These are phyloP conservation scores for Suhomyces emberorum DNA, from an alignment of 805 yeast genomes.

Conservation along the genomic window DNA sequence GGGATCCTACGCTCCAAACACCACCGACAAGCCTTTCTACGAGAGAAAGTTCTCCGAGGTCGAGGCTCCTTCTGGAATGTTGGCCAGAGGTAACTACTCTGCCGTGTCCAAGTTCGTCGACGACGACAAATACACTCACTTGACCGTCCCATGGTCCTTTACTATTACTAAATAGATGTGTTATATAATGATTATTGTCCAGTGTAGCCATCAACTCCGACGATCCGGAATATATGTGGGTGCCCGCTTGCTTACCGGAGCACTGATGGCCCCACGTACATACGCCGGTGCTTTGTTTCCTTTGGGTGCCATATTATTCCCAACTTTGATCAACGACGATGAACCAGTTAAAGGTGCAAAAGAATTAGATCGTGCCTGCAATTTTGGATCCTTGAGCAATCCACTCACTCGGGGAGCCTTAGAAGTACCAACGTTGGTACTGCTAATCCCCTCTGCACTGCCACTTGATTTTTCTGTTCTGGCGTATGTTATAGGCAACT, in stretches of 20 bases:
- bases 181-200: background rate
- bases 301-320: too few relatives aligned
- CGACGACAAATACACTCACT: conserved; percentile 75
- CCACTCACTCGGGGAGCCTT: too few relatives aligned
- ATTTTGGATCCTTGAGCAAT: too few relatives aligned
- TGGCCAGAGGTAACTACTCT: conserved; percentile 83
- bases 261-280: background rate
- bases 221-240: conserved; percentile 34
- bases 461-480: too few relatives aligned
- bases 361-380: too few relatives aligned
- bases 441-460: too few relatives aligned
- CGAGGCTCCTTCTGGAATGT: conserved; percentile 87
- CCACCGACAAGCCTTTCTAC: conserved; percentile 74
- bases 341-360: too few relatives aligned
- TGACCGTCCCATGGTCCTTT: conserved; percentile 81
- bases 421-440: too few relatives aligned
- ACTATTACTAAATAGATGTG: conserved; percentile 60
- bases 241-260: conserved; percentile 16
- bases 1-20: conserved; percentile 89
- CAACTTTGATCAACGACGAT: too few relatives aligned
- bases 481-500: too few relatives aligned
- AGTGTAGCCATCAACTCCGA: conserved; percentile 4
- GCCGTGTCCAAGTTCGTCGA: conserved; percentile 82
- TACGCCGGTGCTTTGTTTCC: conserved; percentile 2
- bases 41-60: conserved; percentile 54